Evolutionary conservation across 169 alveolate genomes (phyloP), one percentile per base, ranked within the genome.

Genomic region (Neospora caninum): DNA sequence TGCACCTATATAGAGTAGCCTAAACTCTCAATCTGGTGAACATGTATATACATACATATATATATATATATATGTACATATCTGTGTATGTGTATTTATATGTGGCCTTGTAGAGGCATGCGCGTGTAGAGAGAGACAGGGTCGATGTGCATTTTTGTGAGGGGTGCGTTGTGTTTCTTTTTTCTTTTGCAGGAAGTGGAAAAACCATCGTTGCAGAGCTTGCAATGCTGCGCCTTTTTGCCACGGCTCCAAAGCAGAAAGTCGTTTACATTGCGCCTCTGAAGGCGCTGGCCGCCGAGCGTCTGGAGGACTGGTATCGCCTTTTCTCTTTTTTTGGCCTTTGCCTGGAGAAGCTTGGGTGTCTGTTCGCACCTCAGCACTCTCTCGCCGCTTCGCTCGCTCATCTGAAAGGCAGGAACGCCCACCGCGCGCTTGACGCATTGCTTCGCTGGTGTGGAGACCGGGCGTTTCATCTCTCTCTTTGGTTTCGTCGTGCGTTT

Each of bases 201-300:
- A 99, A 99, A 96, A 99, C 99, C 29, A 98, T 98, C 54, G 98
- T 98, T 95, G 99, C 99, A 25, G 99, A 99, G 96, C 96, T 99
- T 38, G 99, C 99, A 36, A 98, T 99, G 93, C 97, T 98, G 67
- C 96, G 99, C 92, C 97, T 98, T 36, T 97, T 99, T 95, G 95
- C 96, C 49, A 92, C 93, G 41, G 86, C 93, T 25, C 99, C 99
- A 34, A 95, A 95, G 31, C 94, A 97, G 86, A 98, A 98, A 96
- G 98, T 99, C 69, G 98, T 99, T 80, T 99, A 99, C 96, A 98
- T 99, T 49, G 99, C 99, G 20, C 99, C 99, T 9, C 97, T 99
- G 96, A 99, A 99, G 96, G 99, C 99, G 22, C 97, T 99, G 34
- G 99, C 99, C 0, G 94, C 94, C 98, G 98, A 97, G 96, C 97